A percentile compares a stretch with the other conserved stretches of the same genome.
Conservation (phyloP, 345 rosid species). For the Aquilaria malaccensis region DNA sequence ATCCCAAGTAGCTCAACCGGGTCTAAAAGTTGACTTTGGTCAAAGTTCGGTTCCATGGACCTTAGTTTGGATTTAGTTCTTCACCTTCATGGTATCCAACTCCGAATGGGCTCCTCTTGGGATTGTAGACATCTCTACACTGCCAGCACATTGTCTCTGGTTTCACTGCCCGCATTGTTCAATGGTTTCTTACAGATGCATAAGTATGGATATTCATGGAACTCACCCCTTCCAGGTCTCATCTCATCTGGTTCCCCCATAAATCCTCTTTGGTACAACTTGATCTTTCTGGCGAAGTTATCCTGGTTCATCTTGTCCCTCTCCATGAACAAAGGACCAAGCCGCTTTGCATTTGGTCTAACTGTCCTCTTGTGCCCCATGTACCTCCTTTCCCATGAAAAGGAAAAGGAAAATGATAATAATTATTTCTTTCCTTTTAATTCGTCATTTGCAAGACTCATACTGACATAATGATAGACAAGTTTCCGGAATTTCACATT, state of each 20-base stretch:
- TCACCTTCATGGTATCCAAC: conserved; percentile 25
- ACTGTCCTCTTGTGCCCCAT: conserved; percentile 95
- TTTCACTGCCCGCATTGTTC: conserved; percentile 11
- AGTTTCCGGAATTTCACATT: no score
- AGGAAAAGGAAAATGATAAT: conserved; percentile 1
- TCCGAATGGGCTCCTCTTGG: no score
- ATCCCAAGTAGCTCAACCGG: no score
- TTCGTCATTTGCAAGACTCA: no score
- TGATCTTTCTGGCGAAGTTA: conserved; percentile 74
- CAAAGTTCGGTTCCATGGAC: background rate
- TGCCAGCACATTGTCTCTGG: conserved; percentile 10
- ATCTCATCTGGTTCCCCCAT: conserved; percentile 96
- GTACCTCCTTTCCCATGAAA: conserved; percentile 57
- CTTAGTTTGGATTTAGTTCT: conserved; percentile 30
- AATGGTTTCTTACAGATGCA: conserved; percentile 72
- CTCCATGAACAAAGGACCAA: conserved; percentile 65
- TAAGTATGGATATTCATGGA: conserved; percentile 76
- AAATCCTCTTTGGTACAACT: conserved; percentile 84
- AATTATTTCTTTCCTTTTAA: background rate
- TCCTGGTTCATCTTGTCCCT: conserved; percentile 74
- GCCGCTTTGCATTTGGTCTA: conserved; percentile 88
- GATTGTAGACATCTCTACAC: no score
- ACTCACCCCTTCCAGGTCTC: conserved; percentile 83
- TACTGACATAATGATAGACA: no score
- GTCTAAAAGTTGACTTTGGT: no score